phyloP scores from a whole-genome alignment of 352 stramenopile species.

The Globisporangium viniferum region DNA sequence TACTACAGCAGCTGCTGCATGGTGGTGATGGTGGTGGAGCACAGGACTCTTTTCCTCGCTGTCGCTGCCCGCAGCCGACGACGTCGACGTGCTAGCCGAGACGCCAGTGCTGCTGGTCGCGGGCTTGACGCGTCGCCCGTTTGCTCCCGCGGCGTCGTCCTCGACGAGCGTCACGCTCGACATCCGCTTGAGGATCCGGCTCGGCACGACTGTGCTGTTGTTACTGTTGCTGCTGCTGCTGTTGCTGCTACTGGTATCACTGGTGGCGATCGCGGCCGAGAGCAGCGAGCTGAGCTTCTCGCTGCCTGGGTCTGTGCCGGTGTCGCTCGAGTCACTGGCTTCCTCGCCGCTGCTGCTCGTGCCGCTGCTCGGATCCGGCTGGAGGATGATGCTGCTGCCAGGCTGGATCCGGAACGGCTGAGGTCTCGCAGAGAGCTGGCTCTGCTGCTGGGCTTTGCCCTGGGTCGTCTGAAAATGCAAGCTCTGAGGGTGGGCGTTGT shows the following conservation, averaged over 20 bases:
- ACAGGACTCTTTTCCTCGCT: conserved; percentile 22
- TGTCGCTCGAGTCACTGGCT: conserved; percentile 38
- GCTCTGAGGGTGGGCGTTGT: not conserved
- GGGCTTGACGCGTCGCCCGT: conserved; percentile 12
- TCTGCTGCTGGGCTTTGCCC: not conserved
- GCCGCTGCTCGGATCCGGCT: conserved; percentile 16
- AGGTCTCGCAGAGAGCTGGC: not conserved
- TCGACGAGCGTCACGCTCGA: conserved; percentile 51
- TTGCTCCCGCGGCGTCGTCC: conserved; percentile 10
- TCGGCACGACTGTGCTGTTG: conserved; percentile 18
- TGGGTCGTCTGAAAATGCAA: not conserved
- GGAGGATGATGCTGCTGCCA: conserved; percentile 16
- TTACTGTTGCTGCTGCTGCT: conserved; percentile 8
- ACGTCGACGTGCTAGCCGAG: conserved; percentile 5
- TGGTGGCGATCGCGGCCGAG: not conserved
- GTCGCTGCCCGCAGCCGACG: conserved; percentile 13
- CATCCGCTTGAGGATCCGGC: conserved; percentile 35
- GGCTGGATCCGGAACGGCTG: conserved; percentile 17
- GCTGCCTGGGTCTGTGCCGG: conserved; percentile 22
- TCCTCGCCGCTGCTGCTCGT: conserved; percentile 20
- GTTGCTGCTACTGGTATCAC: conserved; percentile 3
- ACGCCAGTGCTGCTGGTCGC: conserved; percentile 6
- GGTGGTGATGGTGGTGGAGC: not conserved
- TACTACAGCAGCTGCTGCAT: not conserved
- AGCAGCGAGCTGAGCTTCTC: conserved; percentile 14